These are phyloP conservation scores for Paracoccidioides lutzii DNA, from an alignment of 2,329 filamentous ascomycete genomes.

Conservation along the genomic window DNA sequence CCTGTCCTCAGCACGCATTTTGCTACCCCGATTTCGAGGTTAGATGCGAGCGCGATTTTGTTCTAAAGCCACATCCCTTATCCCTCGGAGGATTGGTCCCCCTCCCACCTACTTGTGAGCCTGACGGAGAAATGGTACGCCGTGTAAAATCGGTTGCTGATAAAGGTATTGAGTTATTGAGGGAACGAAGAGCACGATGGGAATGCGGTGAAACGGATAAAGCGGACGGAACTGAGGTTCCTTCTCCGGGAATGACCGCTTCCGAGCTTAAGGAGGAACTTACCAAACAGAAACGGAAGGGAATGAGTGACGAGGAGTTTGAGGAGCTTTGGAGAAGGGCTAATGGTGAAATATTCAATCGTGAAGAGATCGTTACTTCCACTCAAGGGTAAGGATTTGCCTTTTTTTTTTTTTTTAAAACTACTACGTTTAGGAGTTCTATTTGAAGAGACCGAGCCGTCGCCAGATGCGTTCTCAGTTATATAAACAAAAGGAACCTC, in stretches of 20 bases:
- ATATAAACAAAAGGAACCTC: neutral
- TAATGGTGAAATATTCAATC: slow-evolving; percentile 37
- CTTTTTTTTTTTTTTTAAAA: neutral
- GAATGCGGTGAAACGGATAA: slow-evolving; percentile 68
- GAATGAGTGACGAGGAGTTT: slow-evolving; percentile 77
- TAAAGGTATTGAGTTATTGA: slow-evolving; percentile 71
- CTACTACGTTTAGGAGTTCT: neutral
- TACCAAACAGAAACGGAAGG: slow-evolving; percentile 61
- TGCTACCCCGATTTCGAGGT: slow-evolving; percentile 69
- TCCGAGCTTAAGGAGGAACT: slow-evolving; percentile 66
- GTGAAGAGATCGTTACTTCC: slow-evolving; percentile 47
- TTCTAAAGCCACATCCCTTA: slow-evolving; percentile 72
- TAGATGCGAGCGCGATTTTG: slow-evolving; percentile 74
- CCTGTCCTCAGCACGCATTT: slow-evolving; percentile 78
- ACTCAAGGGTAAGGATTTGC: slow-evolving; percentile 46
- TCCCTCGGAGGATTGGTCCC: slow-evolving; percentile 70
- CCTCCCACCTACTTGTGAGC: slow-evolving; percentile 80
- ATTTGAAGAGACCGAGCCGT: neutral
- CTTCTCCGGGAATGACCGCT: slow-evolving; percentile 53
- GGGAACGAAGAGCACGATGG: slow-evolving; percentile 72
- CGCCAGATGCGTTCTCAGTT: neutral
- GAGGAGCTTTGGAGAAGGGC: slow-evolving; percentile 58
- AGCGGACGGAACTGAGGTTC: slow-evolving; percentile 46
- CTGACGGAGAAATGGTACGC: slow-evolving; percentile 82
- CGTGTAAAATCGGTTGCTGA: slow-evolving; percentile 80